Conservation (phyloP, 208 protist species). For the Tetramitus jugosus region DNA sequence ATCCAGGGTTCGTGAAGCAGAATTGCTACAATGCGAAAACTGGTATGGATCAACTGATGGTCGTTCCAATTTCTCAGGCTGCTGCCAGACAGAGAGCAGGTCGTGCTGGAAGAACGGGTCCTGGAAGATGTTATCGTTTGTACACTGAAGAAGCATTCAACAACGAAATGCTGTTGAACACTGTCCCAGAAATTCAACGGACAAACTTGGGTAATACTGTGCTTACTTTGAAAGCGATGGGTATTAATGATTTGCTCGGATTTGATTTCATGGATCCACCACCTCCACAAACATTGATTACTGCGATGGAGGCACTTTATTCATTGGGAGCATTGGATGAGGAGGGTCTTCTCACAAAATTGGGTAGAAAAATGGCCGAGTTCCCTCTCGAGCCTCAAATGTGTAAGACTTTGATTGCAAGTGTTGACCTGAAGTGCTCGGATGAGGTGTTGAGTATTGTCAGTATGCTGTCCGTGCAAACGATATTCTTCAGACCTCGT, state of each 20-base stretch:
- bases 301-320: conserved; percentile 90
- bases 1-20: conserved; percentile 95
- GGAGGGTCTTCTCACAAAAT: conserved; percentile 85
- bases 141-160: conserved; percentile 86
- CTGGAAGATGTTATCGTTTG: conserved; percentile 89
- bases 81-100: conserved; percentile 86
- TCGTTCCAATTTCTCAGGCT: conserved; percentile 89
- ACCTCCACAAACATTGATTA: conserved; percentile 70
- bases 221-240: conserved; percentile 90
- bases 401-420: conserved; percentile 87
- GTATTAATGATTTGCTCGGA: conserved; percentile 88
- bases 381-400: conserved; percentile 95
- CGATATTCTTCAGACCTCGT: conserved; percentile 76
- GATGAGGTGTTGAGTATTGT: conserved; percentile 87
- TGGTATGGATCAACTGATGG: conserved; percentile 88
- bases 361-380: conserved; percentile 88
- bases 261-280: conserved; percentile 97
- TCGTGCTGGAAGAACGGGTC: conserved; percentile 80
- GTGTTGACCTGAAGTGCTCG: conserved; percentile 77
- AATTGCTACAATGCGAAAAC: conserved; percentile 89
- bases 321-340: conserved; percentile 90
- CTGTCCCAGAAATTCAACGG: conserved; percentile 90
- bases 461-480: conserved; percentile 86
- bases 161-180: conserved; percentile 81
- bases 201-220: conserved; percentile 89